phyloP scores from a whole-genome alignment of 768 basidiomycete species.

The Amanita phalloides region DNA sequence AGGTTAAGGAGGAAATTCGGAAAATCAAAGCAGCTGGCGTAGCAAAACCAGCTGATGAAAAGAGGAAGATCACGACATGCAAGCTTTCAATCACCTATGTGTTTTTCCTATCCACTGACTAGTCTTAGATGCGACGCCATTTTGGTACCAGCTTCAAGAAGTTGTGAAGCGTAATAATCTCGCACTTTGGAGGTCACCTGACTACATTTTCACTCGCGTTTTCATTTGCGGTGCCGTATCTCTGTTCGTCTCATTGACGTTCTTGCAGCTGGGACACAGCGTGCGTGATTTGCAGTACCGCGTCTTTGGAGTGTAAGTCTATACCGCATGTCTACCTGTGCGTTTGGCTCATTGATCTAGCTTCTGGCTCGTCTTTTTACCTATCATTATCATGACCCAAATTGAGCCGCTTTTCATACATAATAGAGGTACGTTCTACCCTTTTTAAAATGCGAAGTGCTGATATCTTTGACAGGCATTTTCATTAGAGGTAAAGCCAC shows the following conservation, averaged over 20 bases:
- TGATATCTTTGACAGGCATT: conserved; percentile 15
- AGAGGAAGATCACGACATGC: conserved; percentile 37
- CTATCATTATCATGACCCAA: conserved; percentile 70
- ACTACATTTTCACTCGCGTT: conserved; percentile 77
- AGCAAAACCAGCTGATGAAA: conserved; percentile 27
- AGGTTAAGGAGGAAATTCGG: conserved; percentile 31
- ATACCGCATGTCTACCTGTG: not conserved
- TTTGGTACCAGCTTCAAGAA: conserved; percentile 60
- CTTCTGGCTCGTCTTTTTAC: conserved; percentile 58
- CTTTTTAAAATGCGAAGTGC: not conserved
- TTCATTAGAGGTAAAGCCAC: conserved; percentile 22
- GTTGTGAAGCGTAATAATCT: conserved; percentile 58
- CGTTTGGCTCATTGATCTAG: conserved; percentile 17
- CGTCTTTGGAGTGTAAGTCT: conserved; percentile 62
- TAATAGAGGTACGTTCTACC: conserved; percentile 35
- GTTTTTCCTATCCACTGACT: not conserved
- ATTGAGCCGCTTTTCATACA: conserved; percentile 78
- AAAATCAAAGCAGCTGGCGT: conserved; percentile 37
- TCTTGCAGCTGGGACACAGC: conserved; percentile 61
- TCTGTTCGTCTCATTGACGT: conserved; percentile 65
- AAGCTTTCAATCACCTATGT: conserved; percentile 8
- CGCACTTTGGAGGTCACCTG: conserved; percentile 74
- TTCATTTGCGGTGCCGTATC: conserved; percentile 68
- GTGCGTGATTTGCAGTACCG: conserved; percentile 67
- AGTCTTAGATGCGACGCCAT: conserved; percentile 56